Conservation (phyloP, 768 basidiomycete species). For the Russula sp. region DNA sequence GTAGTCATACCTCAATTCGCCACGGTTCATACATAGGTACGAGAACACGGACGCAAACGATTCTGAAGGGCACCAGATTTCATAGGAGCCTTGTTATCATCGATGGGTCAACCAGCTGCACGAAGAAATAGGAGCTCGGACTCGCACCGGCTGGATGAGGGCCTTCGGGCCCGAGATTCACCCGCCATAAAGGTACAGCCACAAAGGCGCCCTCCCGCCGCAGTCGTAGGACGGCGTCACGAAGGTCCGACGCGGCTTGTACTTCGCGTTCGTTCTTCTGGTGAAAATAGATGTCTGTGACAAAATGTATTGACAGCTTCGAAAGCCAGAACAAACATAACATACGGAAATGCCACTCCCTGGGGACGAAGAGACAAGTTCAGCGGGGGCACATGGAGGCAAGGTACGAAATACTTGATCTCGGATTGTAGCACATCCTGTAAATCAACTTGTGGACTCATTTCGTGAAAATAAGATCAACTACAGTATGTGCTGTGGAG, state of each 20-base stretch:
- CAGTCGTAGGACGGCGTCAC: constrained; percentile 64
- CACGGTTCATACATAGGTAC: constrained; percentile 62
- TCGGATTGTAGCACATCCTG: constrained; percentile 51
- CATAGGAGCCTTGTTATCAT: constrained; percentile 55
- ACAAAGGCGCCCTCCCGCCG: constrained; percentile 72
- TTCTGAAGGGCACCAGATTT: constrained; percentile 72
- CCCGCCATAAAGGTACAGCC: constrained; percentile 66
- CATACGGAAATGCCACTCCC: constrained; percentile 79
- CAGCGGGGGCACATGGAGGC: not conserved
- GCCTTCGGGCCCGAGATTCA: constrained; percentile 61
- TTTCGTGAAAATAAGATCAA: not conserved
- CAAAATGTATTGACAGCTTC: not conserved
- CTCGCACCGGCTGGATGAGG: constrained; percentile 69
- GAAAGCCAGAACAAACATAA: not conserved
- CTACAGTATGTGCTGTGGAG: too few species aligned
- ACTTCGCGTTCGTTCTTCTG: constrained; percentile 57
- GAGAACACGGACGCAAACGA: constrained; percentile 73
- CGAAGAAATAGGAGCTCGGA: not conserved
- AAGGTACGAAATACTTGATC: constrained; percentile 41
- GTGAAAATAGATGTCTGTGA: constrained; percentile 73
- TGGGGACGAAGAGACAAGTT: constrained; percentile 23
- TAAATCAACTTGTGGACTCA: constrained; percentile 42
- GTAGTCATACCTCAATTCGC: constrained; percentile 51
- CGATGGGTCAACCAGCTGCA: not conserved
- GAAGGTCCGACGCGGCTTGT: constrained; percentile 55